Percentiles rank a stretch among this genome's conserved stretches.
phyloP scores from a whole-genome alignment of 768 basidiomycete species.

The Mycena vulgaris region DNA sequence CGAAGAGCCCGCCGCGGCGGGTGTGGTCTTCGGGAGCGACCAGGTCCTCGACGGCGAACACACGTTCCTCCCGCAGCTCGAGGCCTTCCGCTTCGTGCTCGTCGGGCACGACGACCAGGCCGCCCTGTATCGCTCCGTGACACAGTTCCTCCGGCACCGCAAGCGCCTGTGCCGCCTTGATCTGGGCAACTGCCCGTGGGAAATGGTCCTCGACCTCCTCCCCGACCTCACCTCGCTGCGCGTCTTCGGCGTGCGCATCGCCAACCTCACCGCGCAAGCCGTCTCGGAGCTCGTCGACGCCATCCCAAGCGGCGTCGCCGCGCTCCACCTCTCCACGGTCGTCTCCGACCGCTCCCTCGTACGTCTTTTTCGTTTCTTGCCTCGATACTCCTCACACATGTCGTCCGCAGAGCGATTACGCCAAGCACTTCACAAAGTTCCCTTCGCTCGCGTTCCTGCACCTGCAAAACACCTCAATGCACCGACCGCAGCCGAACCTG shows the following conservation, averaged over 20 bases:
- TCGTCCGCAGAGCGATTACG: constrained; percentile 67
- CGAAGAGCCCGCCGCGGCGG: constrained; percentile 70
- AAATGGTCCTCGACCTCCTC: constrained; percentile 66
- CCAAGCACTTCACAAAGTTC: constrained; percentile 63
- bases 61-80: constrained; percentile 74
- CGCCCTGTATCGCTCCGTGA: constrained; percentile 67
- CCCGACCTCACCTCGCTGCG: constrained; percentile 67
- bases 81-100: constrained; percentile 74
- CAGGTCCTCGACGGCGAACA: constrained; percentile 70
- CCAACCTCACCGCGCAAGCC: constrained; percentile 59
- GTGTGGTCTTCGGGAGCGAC: constrained; percentile 74
- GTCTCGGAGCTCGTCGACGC: constrained; percentile 56
- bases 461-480: constrained; percentile 62
- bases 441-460: constrained; percentile 72
- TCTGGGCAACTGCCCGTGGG: constrained; percentile 78
- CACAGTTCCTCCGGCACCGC: constrained; percentile 66
- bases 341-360: constrained; percentile 69
- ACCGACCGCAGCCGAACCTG: constrained; percentile 69
- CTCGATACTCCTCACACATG: neutral
- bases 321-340: constrained; percentile 66
- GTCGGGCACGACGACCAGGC: constrained; percentile 75
- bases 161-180: constrained; percentile 68
- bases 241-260: constrained; percentile 72
- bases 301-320: constrained; percentile 65
- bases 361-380: constrained; percentile 38